Base-by-base conservation (phyloP, 768 basidiomycete genomes). In the Pisolithus sp. region DNA sequence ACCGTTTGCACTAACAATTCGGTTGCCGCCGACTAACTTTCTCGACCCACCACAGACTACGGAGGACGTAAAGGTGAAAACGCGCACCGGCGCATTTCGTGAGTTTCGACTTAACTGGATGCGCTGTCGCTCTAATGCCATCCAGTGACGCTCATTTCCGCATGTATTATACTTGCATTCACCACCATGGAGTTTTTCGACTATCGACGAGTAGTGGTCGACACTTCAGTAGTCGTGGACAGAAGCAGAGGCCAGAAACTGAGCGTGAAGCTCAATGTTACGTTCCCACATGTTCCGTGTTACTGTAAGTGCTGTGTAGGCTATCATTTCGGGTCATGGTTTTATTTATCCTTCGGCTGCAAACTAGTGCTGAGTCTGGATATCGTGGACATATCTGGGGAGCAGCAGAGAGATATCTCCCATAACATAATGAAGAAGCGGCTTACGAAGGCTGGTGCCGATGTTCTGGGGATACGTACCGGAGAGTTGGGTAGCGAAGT, bases 41-140 rank as follows among this genome's bases (percentile, higher is more conserved):
- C n/a, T 18, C 24, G 5, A 30, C n/a, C 26, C 44, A 30, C 30
- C 42, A 44, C 61, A 99, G 95, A 99, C 96, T 36, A 91, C 91
- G 68, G 96, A 98, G 66, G 96, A 99, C 76, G 96, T 99, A 57
- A 98, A 98, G 74, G 91, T 99, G 72, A 93, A 93, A 78, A 98
- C 96, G 31, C 83, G 93, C 52, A 92, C 89, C 43, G 94, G 90
- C 59, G 95, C 90, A 58, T 75, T 93, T 60, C 76, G 93, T 95
- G 60, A 68, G 89, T 74, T 18, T 50, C 43, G 49, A 30, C 7
- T n/a, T 18, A 38, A 46, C 53, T 44, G 8, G 47, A 49, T 53
- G 53, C 57, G 59, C 31, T 30, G 46, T 10, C 49, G 52, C 38
- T 52, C 31, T 49, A 38, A 38, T 30, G n/a, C 45, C 21, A 5